Percentiles rank a stretch among this genome's conserved stretches.
Evolutionary conservation across 192 early-diverging fungal species (phyloP).

Genomic region (Diversispora eburnea): DNA sequence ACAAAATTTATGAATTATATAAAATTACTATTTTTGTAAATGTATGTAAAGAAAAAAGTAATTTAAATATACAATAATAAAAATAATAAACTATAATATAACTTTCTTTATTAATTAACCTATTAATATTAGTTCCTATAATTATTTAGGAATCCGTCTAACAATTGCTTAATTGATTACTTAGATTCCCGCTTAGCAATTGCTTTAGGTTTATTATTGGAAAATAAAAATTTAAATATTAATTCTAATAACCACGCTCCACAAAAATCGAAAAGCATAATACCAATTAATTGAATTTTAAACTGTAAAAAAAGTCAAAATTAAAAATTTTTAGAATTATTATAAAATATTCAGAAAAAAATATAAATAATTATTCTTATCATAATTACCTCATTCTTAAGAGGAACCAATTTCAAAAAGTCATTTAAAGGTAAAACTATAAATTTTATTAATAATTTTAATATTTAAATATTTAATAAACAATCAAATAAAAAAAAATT

Average conservation of each 20-base stretch:
- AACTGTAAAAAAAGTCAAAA: constrained; percentile 48
- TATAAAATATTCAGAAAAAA: background rate
- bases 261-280: constrained; percentile 90
- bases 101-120: no score
- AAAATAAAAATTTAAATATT: constrained; percentile 72
- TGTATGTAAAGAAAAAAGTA: no score
- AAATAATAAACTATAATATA: no score
- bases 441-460: background rate
- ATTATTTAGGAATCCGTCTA: no score
- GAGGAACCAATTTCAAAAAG: constrained; percentile 83
- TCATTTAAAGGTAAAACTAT: constrained; percentile 80
- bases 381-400: constrained; percentile 16
- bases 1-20: no score
- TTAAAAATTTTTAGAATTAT: background rate
- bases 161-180: constrained; percentile 1
- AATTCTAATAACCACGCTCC: constrained; percentile 78
- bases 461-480: background rate
- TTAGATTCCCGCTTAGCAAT: constrained; percentile 48
- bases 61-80: no score
- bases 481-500: background rate
- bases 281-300: constrained; percentile 70
- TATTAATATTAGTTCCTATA: no score
- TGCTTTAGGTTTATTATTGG: constrained; percentile 85
- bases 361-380: constrained; percentile 5
- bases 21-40: no score